These are phyloP conservation scores for Cercospora canescens DNA, from an alignment of 2,329 filamentous ascomycete genomes.

Conservation along the genomic window DNA sequence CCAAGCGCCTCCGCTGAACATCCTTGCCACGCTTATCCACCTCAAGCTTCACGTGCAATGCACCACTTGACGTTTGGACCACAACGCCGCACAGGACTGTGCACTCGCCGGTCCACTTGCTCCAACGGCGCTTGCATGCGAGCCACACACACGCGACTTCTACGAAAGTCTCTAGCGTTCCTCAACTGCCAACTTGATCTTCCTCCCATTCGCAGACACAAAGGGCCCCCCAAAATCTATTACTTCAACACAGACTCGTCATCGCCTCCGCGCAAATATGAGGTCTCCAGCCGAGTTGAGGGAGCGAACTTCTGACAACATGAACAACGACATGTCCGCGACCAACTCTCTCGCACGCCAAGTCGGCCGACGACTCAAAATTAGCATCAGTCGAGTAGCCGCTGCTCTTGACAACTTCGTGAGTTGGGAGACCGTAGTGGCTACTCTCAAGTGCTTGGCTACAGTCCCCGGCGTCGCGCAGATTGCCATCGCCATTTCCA, in stretches of 20 bases:
- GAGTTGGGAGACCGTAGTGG: not conserved
- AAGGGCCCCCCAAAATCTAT: not conserved
- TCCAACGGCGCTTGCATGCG: not conserved
- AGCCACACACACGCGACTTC: not conserved
- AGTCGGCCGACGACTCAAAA: not conserved
- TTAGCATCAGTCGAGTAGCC: not conserved
- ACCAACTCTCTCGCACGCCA: not conserved
- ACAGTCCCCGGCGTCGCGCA: not conserved
- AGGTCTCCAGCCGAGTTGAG: not conserved
- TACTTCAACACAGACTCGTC: not conserved
- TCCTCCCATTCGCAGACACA: not conserved
- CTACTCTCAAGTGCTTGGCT: not conserved
- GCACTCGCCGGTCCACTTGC: not conserved
- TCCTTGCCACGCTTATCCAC: too few relatives aligned
- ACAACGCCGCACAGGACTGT: too few relatives aligned
- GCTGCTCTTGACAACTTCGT: not conserved
- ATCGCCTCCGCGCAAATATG: not conserved
- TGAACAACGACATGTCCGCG: not conserved
- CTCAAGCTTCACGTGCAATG: not conserved
- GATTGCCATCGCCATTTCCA: not conserved
- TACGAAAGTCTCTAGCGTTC: not conserved
- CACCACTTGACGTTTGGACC: too few relatives aligned
- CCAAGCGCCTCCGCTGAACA: too few relatives aligned
- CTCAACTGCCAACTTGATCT: not conserved
- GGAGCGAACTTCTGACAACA: not conserved